These are phyloP conservation scores for Blastosporella zonata DNA, from an alignment of 1,284 basidiomycete genomes.

Conservation along the genomic window DNA sequence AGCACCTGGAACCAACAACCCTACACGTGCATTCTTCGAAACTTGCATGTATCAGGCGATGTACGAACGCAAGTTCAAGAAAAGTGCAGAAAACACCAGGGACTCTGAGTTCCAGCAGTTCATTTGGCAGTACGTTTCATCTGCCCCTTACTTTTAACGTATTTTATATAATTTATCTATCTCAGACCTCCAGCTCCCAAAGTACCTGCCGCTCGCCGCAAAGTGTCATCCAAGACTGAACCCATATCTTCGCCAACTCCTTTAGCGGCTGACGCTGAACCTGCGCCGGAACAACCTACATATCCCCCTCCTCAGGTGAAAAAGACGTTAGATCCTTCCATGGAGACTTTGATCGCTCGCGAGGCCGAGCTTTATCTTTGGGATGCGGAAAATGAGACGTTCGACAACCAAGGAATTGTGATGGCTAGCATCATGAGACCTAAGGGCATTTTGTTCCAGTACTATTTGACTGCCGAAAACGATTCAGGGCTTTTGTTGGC, in stretches of 20 bases:
- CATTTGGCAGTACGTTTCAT: constrained; percentile 62
- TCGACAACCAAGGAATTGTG: constrained; percentile 74
- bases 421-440: constrained; percentile 65
- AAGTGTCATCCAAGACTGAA: constrained; percentile 26
- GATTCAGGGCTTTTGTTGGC: constrained; percentile 51
- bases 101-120: constrained; percentile 76
- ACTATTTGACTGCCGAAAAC: constrained; percentile 61
- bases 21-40: constrained; percentile 86
- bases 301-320: constrained; percentile 2
- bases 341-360: constrained; percentile 36
- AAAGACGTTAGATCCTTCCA: constrained; percentile 20
- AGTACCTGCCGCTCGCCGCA: constrained; percentile 29
- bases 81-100: constrained; percentile 63
- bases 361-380: constrained; percentile 70
- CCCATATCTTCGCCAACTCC: constrained; percentile 10
- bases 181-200: constrained; percentile 30
- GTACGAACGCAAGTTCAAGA: constrained; percentile 87
- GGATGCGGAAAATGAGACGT: constrained; percentile 67
- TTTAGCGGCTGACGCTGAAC: constrained; percentile 9
- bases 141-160: not conserved
- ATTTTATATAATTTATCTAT: not conserved
- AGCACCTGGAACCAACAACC: constrained; percentile 75
- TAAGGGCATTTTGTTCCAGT: constrained; percentile 45
- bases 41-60: constrained; percentile 93
- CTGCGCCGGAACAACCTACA: constrained; percentile 16